phyloP scores from a whole-genome alignment of 2,329 filamentous ascomycete species.

The Nigrospora osmanthi region DNA sequence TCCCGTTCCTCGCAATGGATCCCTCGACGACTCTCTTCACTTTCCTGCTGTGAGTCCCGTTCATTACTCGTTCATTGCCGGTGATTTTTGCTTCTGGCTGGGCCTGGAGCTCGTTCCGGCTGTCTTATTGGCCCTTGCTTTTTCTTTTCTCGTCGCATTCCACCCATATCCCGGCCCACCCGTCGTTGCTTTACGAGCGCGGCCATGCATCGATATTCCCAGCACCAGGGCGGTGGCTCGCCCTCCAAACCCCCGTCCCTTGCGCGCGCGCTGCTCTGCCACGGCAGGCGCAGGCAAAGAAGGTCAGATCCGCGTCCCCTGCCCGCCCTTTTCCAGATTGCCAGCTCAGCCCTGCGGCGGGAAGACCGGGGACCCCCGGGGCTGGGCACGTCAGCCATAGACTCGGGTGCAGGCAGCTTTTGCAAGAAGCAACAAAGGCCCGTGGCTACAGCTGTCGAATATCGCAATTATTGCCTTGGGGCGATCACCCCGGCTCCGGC shows the following conservation, averaged over 20 bases:
- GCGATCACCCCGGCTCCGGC: no score
- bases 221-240: no score
- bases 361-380: no score
- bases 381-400: no score
- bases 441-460: no score
- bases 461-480: no score
- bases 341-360: no score
- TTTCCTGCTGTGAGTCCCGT: slow-evolving; percentile 56
- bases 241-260: slow-evolving; percentile 4
- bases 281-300: background rate
- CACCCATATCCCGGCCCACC: background rate
- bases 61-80: slow-evolving; percentile 5
- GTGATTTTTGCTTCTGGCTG: slow-evolving; percentile 8
- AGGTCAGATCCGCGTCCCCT: no score
- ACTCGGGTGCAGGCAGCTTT: no score
- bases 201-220: no score
- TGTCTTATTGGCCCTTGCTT: background rate
- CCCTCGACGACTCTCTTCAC: slow-evolving; percentile 59
- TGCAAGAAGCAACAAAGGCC: no score
- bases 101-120: slow-evolving; percentile 4
- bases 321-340: no score
- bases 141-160: background rate
- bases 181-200: background rate
- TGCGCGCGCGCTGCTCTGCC: slow-evolving; percentile 10
- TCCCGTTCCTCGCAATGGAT: slow-evolving; percentile 35